Base-by-base conservation (phyloP, 345 rosid genomes). In the Salix caprea region DNA sequence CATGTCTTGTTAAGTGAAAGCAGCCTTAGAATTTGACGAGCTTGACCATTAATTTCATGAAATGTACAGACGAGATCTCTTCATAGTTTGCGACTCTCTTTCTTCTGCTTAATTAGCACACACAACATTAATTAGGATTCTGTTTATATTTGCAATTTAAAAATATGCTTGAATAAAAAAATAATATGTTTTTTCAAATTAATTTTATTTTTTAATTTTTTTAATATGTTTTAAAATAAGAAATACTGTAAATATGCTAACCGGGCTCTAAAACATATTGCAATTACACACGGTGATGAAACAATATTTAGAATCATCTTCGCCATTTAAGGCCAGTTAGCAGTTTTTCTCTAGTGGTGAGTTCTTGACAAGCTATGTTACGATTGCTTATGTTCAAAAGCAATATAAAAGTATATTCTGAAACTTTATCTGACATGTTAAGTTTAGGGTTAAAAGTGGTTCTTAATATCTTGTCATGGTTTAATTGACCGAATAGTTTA, bases 301-400 rank as follows among this genome's bases (percentile, higher is more conserved):
- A 69, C 32, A 69, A 13, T 46, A 67, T 36, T 56, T 19, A 44
- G 46, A 9, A 10, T 54, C 70, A 24, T 54, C 60, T 23, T 73
- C 61, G 68, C 79, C 48, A 48, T 75, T 80, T 75, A 54, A n/a
- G 78, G 72, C 7, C 70, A 39, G 75, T 26, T 10, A 75, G 50
- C 46, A 56, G 19, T 30, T 44, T 69, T 23, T 56, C 24, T 50
- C 74, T 79, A 66, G 13, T 72, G 65, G 15, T 67, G 73, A 60
- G 44, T 65, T 66, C 48, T 32, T 30, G 65, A 64, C 75, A 72
- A 36, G n/a, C 44, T 71, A 7, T 37, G 19, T 40, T 13, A 32
- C 18, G 14, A 28, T 39, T 6, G 37, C 19, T 65, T 65, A 10
- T 13, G 36, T 26, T 32, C 4, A 23, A 54, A 10, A 54, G 11